Percentiles rank a stretch among this genome's conserved stretches.
Evolutionary conservation across 345 rosid species (phyloP).

Genomic region (Gynandropsis gynandra): DNA sequence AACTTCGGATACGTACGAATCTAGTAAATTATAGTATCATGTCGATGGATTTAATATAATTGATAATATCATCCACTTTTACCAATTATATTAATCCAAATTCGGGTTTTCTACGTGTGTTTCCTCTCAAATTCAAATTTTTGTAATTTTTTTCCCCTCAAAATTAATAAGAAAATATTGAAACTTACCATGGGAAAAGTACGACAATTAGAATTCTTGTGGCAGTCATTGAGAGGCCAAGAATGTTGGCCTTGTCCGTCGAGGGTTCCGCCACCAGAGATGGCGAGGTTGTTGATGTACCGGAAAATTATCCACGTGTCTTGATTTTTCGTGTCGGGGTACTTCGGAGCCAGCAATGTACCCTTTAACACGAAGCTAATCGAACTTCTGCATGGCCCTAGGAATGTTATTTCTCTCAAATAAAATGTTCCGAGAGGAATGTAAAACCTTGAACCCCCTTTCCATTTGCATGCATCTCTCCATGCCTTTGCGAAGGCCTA

Average conservation of each 20-base stretch:
- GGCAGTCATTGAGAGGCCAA: conserved; percentile 20
- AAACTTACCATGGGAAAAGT: conserved; percentile 21
- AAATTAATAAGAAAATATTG: too few relatives aligned
- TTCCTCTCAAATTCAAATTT: too few relatives aligned
- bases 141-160: too few relatives aligned
- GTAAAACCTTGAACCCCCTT: conserved; percentile 20
- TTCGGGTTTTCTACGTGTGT: too few relatives aligned
- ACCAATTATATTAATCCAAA: too few relatives aligned
- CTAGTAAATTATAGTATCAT: too few relatives aligned
- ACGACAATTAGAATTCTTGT: conserved; percentile 7
- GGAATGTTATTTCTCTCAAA: conserved; percentile 17
- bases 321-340: conserved; percentile 17
- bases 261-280: conserved; percentile 23
- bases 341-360: conserved; percentile 28
- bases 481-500: conserved; percentile 29
- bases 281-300: conserved; percentile 20
- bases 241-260: conserved; percentile 27
- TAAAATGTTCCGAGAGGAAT: conserved; percentile 23
- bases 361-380: conserved; percentile 29
- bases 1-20: too few relatives aligned
- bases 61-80: too few relatives aligned
- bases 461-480: conserved; percentile 24
- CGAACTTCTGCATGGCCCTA: conserved; percentile 21
- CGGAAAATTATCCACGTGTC: conserved; percentile 24
- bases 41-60: too few relatives aligned